These are phyloP conservation scores for Bruguiera parviflora DNA, from an alignment of 345 rosid species.

Conservation along the genomic window DNA sequence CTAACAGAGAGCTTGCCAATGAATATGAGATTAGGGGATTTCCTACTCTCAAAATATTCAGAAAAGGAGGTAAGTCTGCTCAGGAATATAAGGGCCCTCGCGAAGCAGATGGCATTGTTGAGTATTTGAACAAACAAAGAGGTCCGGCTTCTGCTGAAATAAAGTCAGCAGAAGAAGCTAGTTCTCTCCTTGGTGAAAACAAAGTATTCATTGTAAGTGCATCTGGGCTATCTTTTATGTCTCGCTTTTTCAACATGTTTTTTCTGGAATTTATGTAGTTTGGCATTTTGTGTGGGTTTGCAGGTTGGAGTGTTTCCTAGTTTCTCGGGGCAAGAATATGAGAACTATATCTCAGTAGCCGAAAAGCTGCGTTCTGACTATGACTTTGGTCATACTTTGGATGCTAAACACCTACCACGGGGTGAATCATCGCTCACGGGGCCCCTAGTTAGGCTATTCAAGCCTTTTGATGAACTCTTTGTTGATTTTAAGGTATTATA, in stretches of 20 bases:
- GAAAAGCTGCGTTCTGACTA: conserved; percentile 85
- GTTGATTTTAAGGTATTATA: conserved; percentile 69
- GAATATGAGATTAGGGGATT: conserved; percentile 72
- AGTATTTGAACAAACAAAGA: conserved; percentile 76
- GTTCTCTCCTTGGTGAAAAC: conserved; percentile 53
- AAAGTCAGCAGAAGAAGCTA: conserved; percentile 59
- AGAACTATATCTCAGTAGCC: conserved; percentile 62
- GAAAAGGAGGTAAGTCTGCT: conserved; percentile 70
- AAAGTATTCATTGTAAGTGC: conserved; percentile 66
- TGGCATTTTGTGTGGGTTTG: conserved; percentile 7
- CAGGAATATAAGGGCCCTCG: conserved; percentile 98
- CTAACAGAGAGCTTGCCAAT: conserved; percentile 54
- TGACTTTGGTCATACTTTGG: conserved; percentile 77
- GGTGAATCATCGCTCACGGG: conserved; percentile 85
- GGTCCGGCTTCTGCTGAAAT: conserved; percentile 91
- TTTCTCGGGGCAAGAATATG: conserved; percentile 81
- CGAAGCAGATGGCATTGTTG: conserved; percentile 80
- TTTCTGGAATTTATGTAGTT: neutral
- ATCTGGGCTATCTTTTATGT: neutral
- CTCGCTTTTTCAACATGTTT: neutral
- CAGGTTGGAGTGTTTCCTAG: conserved; percentile 93
- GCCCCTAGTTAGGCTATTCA: conserved; percentile 83
- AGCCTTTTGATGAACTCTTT: conserved; percentile 90
- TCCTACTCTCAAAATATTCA: conserved; percentile 81
- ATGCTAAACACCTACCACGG: conserved; percentile 85